Evolutionary conservation across 352 stramenopile species (phyloP), one percentile per base, ranked within the genome.

Genomic region (Globisporangium heterothallicum): DNA sequence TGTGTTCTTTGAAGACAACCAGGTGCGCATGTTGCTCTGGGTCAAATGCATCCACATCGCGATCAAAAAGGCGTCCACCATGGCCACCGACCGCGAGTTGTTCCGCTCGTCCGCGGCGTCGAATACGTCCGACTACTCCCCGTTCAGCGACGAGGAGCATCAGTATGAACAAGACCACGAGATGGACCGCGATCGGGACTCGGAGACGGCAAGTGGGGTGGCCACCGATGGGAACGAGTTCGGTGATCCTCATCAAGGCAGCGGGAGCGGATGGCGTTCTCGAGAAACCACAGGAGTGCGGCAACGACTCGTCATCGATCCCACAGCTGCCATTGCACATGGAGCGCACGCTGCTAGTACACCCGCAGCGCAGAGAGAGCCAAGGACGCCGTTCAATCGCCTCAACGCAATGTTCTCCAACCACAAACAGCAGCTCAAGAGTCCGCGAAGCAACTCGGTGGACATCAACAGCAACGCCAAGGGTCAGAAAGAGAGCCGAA

Each of bases 31-130:
- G 71, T 62, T 85, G 42, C 58, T 73, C 12, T 92, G 80, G 80
- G 78, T 88, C 42, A 87, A 87, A 49, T 88, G 72, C 53, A 87
- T 92, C 27, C 77, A 86, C 32, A 54, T 79, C 29, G 70, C 73
- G 27, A 89, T 92, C 43, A 81, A 83, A 24, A 56, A 59, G 32
- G 68, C 70, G n/a, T 64, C 70, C 2, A 70, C 58, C 0, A 30
- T 70, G 18, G 40, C 40, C 5, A 41, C 21, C 0, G 67, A 78
- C 36, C 58, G 60, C 36, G 68, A 75, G 2, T 52, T 83, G 16
- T 76, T 83, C 32, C 68, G 73, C 1, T 57, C 52, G 6, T 72
- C 70, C 0, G 49, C 57, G 8, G 45, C 25, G 9, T 52, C 53
- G 3, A 55, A 22, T 24, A 40, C 24, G 22, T 46, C 29, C 40